Conservation (phyloP, 1,139 yeast species). For the Hemisphaericaspora lyxosophila region DNA sequence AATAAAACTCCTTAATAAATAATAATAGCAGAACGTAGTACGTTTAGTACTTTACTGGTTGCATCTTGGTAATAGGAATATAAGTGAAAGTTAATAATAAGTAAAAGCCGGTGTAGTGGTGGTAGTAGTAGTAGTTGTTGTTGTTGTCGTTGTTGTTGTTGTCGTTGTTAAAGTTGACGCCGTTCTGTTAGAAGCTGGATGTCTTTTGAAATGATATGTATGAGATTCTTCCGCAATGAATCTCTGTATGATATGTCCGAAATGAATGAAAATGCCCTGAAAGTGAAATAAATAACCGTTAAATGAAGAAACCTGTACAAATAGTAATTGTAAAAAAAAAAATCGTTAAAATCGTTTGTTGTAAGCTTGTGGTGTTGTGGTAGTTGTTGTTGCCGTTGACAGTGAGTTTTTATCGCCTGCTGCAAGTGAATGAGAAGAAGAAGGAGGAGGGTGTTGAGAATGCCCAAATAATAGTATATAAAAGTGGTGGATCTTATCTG, state of each 20-base stretch:
- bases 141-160: too few relatives aligned
- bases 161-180: too few relatives aligned
- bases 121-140: neutral
- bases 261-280: neutral
- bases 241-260: neutral
- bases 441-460: too few relatives aligned
- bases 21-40: neutral
- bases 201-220: neutral
- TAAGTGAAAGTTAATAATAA: neutral
- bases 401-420: neutral
- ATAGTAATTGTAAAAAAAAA: neutral
- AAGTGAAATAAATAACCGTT: neutral
- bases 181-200: too few relatives aligned
- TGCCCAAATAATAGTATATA: too few relatives aligned
- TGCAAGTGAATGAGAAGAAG: too few relatives aligned
- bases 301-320: neutral
- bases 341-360: neutral
- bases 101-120: too few relatives aligned
- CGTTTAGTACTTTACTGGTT: constrained; percentile 1
- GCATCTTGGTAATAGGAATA: neutral
- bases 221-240: neutral
- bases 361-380: neutral
- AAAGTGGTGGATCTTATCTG: too few relatives aligned
- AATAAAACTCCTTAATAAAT: constrained; percentile 1
- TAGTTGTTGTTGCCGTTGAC: neutral